phyloP scores from a whole-genome alignment of 23 red algal species.

The Gracilaria vermiculophylla region DNA sequence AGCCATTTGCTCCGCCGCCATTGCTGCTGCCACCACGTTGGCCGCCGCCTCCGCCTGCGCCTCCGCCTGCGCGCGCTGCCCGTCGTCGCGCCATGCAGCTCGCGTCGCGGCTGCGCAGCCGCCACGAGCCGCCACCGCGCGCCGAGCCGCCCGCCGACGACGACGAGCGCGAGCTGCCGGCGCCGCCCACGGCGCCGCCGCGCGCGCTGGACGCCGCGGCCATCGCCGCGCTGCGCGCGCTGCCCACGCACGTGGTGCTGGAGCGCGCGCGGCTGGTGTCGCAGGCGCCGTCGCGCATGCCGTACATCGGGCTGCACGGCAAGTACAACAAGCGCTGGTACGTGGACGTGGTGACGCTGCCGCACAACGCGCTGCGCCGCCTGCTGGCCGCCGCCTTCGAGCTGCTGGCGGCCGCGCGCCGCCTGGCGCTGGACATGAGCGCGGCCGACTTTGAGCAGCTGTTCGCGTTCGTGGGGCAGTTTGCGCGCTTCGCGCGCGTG shows the following conservation, averaged over 20 bases:
- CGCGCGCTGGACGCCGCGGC: constrained; percentile 2
- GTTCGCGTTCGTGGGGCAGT: constrained; percentile 21
- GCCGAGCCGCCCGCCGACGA: no score
- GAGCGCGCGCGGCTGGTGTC: constrained; percentile 41
- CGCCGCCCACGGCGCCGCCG: neutral
- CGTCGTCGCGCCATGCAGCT: neutral
- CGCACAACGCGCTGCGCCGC: constrained; percentile 37
- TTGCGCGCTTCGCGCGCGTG: constrained; percentile 7
- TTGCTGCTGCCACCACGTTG: no score
- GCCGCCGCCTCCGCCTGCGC: neutral
- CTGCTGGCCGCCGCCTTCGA: constrained; percentile 6
- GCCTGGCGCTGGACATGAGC: constrained; percentile 35
- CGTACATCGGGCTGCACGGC: constrained; percentile 30
- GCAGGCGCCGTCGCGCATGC: constrained; percentile 32
- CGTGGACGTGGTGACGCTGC: constrained; percentile 52
- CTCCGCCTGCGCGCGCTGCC: neutral
- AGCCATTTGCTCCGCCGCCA: no score
- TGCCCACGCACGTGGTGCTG: constrained; percentile 1
- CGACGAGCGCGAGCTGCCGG: no score
- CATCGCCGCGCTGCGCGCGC: neutral
- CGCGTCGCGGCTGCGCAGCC: constrained; percentile 2
- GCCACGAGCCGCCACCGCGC: neutral
- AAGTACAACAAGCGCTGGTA: constrained; percentile 67
- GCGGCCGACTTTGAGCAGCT: constrained; percentile 17
- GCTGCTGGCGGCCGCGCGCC: neutral